Evolutionary conservation across 2,329 filamentous ascomycete species (phyloP).

Genomic region (Diaporthe aspalathi): DNA sequence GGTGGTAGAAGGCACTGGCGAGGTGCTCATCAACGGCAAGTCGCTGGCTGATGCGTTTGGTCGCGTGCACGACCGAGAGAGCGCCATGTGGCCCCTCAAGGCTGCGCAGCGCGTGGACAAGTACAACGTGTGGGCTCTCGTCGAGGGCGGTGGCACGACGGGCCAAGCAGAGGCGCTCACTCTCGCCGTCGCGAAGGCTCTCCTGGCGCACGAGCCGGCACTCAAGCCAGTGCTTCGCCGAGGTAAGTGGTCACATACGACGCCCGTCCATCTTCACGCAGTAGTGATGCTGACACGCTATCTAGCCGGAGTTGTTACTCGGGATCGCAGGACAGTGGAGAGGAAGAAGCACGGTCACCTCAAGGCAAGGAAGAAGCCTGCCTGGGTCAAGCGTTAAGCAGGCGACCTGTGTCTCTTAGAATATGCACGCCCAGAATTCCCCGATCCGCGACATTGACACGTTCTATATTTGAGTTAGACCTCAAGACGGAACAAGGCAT

Average conservation of each 20-base stretch:
- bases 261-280: background rate
- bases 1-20: conserved; percentile 91
- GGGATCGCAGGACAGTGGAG: conserved; percentile 91
- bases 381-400: conserved; percentile 90
- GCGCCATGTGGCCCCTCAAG: conserved; percentile 90
- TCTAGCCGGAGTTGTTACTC: conserved; percentile 89
- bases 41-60: conserved; percentile 84
- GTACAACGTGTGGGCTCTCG: conserved; percentile 94
- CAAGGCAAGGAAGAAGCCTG: conserved; percentile 97
- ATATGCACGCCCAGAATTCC: conserved; percentile 2
- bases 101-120: conserved; percentile 87
- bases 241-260: conserved; percentile 71
- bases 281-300: conserved; percentile 39
- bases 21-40: conserved; percentile 91
- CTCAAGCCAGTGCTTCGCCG: conserved; percentile 87
- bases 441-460: conserved; percentile 17
- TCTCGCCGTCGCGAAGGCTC: conserved; percentile 86
- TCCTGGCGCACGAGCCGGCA: conserved; percentile 90
- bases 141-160: conserved; percentile 88
- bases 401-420: background rate
- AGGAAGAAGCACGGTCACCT: conserved; percentile 97
- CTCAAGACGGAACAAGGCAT: background rate
- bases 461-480: conserved; percentile 1
- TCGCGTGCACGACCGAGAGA: conserved; percentile 92
- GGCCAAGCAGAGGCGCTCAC: conserved; percentile 96